phyloP scores from a whole-genome alignment of 108 stramenopile genomes.

The Parmales sp. region DNA sequence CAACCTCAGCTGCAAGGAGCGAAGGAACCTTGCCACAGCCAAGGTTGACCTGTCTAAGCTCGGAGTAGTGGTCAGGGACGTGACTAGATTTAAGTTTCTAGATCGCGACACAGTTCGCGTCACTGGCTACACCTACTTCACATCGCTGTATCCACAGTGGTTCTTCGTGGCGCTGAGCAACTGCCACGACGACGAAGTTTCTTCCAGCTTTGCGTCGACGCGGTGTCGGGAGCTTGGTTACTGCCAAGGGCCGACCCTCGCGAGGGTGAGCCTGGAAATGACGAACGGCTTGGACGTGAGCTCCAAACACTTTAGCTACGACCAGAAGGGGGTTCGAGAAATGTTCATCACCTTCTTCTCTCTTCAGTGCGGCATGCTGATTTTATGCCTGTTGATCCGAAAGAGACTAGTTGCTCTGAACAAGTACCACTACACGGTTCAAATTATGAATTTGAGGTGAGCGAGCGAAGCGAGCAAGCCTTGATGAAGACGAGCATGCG shows the following conservation, averaged over 20 bases:
- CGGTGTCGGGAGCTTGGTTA: neutral
- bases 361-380: neutral
- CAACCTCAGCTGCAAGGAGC: neutral
- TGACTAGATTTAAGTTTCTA: neutral
- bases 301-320: neutral
- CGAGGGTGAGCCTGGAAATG: neutral
- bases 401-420: neutral
- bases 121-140: conserved; percentile 4
- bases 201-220: neutral
- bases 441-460: neutral
- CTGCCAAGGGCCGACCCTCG: neutral
- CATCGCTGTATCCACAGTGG: neutral
- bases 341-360: neutral
- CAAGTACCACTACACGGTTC: conserved; percentile 1
- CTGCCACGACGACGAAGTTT: neutral
- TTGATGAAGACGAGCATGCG: too few relatives aligned
- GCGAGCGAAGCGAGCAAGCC: too few relatives aligned
- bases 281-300: neutral
- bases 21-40: neutral
- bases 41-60: neutral
- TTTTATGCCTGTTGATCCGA: neutral
- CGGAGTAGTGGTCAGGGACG: neutral
- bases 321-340: neutral
- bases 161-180: conserved; percentile 1
- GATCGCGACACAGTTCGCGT: neutral